phyloP scores from a whole-genome alignment of 208 protist species.

The Phytomonas francai region DNA sequence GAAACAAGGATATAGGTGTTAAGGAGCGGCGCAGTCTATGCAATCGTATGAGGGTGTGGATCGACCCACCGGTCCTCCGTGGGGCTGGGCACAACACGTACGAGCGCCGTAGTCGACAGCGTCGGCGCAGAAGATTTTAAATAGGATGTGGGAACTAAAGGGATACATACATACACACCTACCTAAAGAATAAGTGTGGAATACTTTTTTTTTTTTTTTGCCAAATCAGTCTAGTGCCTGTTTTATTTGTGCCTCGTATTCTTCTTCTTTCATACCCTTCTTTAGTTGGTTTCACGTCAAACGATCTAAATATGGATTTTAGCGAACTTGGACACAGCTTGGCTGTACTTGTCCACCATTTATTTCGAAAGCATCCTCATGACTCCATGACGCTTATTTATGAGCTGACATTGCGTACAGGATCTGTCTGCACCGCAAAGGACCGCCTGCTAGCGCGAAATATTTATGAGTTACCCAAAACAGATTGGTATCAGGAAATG shows the following conservation, averaged over 20 bases:
- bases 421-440: background rate
- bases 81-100: slow-evolving; percentile 85
- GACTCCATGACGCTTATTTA: background rate
- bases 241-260: background rate
- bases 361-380: background rate
- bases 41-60: slow-evolving; percentile 66
- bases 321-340: background rate
- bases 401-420: background rate
- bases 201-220: slow-evolving; percentile 2
- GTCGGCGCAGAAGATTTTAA: slow-evolving; percentile 17
- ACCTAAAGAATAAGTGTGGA: background rate
- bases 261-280: background rate
- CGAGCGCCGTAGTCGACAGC: slow-evolving; percentile 66
- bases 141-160: background rate
- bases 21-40: slow-evolving; percentile 42
- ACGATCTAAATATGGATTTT: slow-evolving; percentile 4
- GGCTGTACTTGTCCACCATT: background rate
- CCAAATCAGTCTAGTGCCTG: background rate
- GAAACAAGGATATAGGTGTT: slow-evolving; percentile 63
- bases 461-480: slow-evolving; percentile 7
- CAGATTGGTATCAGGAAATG: slow-evolving; percentile 1
- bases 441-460: background rate
- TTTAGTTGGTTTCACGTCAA: background rate
- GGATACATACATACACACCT: background rate
- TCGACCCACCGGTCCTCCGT: slow-evolving; percentile 74